Base-by-base conservation (phyloP, 2,329 filamentous ascomycete genomes). In the Neonectria faginata region DNA sequence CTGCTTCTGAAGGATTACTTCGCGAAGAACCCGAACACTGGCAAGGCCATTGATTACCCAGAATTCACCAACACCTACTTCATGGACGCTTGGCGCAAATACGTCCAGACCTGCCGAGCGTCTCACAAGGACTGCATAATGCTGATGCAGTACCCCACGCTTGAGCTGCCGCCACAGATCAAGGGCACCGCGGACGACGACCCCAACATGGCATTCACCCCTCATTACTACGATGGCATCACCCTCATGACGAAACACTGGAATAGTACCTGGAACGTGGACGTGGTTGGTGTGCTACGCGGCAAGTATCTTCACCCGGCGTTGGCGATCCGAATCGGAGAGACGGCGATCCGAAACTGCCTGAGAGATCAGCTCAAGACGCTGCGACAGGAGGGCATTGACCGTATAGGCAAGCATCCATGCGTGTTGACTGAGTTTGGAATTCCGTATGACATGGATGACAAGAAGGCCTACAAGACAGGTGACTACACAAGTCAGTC, bases 361-460 rank as follows among this genome's bases (percentile, higher is more conserved):
- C 91, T 99, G 79, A 88, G 88, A 47, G 92, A 97, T 68, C 96
- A 99, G 76, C 86, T 99, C 39, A 88, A 88, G 6, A 91, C 91
- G 0, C 91, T 99, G 57, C 87, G 90, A 54, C 86, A 97, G 69
- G 96, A 99, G 79, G 97, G 95, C 0, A 81, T 91, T n/a, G 91
- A 97, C 60, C 89, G 93, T 64, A 93, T 94, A 83, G 96, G 96
- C 20, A 89, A 92, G 22, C 94, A 97, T 72, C 96, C 96, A 0
- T 93, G 94, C 71, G 81, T 99, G 5, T 89, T 97, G 78, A 97
- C 93, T 0, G 96, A 99, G 76, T 98, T 98, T 74, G 96, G 96
- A 8, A 97, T 99, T 63, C 96, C 96, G 0, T 99, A 97, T 76
- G 96, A 99, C 76, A 98, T 99, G 97, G 95, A 99, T 75, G 90